These are phyloP conservation scores for Fistulifera pelliculosa DNA, from an alignment of 108 stramenopile species.

Conservation along the genomic window DNA sequence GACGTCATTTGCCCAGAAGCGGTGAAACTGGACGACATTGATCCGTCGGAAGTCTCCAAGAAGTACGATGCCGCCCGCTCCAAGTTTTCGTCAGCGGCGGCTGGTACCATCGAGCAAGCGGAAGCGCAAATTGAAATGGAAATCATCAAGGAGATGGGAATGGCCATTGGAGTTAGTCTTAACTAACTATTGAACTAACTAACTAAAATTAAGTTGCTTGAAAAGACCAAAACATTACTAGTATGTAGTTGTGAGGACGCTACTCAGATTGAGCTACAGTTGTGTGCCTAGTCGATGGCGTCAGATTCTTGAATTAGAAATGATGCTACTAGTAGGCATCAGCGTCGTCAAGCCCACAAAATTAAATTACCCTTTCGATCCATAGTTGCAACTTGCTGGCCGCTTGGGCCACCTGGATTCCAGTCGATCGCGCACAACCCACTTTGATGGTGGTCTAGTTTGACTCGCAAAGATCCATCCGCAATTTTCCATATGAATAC, in stretches of 20 bases:
- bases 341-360: slow-evolving; percentile 67
- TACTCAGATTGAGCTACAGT: no score
- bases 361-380: slow-evolving; percentile 65
- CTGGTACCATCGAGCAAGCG: slow-evolving; percentile 79
- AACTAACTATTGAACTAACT: no score
- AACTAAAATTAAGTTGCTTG: no score
- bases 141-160: slow-evolving; percentile 86
- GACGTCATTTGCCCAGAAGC: slow-evolving; percentile 95
- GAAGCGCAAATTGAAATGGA: slow-evolving; percentile 95
- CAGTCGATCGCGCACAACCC: slow-evolving; percentile 68
- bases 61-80: slow-evolving; percentile 77
- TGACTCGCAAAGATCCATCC: slow-evolving; percentile 28
- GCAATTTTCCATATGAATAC: slow-evolving; percentile 62
- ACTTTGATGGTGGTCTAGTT: slow-evolving; percentile 34
- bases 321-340: no score
- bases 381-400: slow-evolving; percentile 71
- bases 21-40: slow-evolving; percentile 92
- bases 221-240: no score
- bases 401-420: slow-evolving; percentile 53
- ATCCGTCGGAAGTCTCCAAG: slow-evolving; percentile 62
- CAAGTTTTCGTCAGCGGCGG: slow-evolving; percentile 56
- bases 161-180: slow-evolving; percentile 73
- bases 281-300: no score
- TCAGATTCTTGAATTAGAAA: no score
- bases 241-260: no score